Evolutionary conservation across 331 rosid genomes (phyloP).

Genomic region (Quercus phellos): DNA sequence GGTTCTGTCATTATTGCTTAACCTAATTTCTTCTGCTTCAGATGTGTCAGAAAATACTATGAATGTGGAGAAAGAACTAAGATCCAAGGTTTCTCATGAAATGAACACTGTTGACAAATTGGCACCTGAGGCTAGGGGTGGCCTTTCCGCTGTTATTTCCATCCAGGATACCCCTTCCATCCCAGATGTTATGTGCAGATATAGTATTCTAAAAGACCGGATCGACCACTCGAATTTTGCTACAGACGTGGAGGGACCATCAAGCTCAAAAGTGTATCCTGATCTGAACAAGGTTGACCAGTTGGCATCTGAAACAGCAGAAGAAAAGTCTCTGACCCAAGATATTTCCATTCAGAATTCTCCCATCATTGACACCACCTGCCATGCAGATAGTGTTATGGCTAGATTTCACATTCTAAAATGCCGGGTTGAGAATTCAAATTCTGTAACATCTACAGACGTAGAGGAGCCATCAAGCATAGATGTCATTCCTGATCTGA

Average conservation of each 20-base stretch:
- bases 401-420: slow-evolving; percentile 37
- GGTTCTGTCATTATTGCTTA: neutral
- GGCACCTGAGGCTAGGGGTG: slow-evolving; percentile 21
- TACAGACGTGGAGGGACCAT: slow-evolving; percentile 33
- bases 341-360: slow-evolving; percentile 19
- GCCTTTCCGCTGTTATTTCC: slow-evolving; percentile 1
- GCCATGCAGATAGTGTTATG: slow-evolving; percentile 34
- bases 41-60: slow-evolving; percentile 24
- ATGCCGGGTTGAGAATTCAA: slow-evolving; percentile 23
- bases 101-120: slow-evolving; percentile 9
- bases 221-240: neutral
- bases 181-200: neutral
- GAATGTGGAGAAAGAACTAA: slow-evolving; percentile 25
- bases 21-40: slow-evolving; percentile 23
- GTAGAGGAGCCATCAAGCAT: slow-evolving; percentile 26
- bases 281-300: slow-evolving; percentile 25
- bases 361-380: slow-evolving; percentile 17
- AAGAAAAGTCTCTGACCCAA: slow-evolving; percentile 1
- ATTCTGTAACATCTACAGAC: slow-evolving; percentile 1
- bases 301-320: slow-evolving; percentile 25
- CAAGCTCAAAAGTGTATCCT: slow-evolving; percentile 26
- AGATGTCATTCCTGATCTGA: slow-evolving; percentile 29
- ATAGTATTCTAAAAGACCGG: neutral
- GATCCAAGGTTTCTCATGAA: slow-evolving; percentile 15
- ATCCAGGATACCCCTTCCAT: neutral